These are phyloP conservation scores for Xylaria grammica DNA, from an alignment of 495 filamentous ascomycete species.

Conservation along the genomic window DNA sequence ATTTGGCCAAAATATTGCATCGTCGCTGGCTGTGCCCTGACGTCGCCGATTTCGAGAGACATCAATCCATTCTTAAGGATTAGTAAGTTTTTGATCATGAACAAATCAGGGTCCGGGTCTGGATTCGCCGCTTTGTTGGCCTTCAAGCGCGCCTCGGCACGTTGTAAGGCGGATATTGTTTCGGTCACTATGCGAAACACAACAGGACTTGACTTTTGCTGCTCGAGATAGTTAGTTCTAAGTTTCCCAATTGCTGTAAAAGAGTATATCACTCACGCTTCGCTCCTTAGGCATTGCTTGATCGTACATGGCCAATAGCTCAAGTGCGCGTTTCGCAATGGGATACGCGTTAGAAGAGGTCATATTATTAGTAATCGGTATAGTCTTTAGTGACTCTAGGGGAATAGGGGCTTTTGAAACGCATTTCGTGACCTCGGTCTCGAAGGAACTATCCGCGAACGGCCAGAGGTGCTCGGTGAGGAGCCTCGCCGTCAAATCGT, in stretches of 20 bases:
- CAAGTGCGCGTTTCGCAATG: slow-evolving; percentile 76
- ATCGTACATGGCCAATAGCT: slow-evolving; percentile 84
- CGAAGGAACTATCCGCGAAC: slow-evolving; percentile 54
- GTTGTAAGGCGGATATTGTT: slow-evolving; percentile 52
- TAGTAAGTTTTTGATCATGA: slow-evolving; percentile 89
- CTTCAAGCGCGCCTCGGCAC: slow-evolving; percentile 57
- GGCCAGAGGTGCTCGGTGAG: slow-evolving; percentile 59
- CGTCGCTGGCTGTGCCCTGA: slow-evolving; percentile 66
- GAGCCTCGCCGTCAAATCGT: slow-evolving; percentile 64
- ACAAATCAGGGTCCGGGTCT: slow-evolving; percentile 73
- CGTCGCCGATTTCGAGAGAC: slow-evolving; percentile 89
- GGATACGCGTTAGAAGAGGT: slow-evolving; percentile 64
- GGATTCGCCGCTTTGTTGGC: slow-evolving; percentile 50
- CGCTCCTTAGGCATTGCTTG: slow-evolving; percentile 65
- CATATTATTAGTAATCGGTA: slow-evolving; percentile 44
- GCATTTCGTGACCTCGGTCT: slow-evolving; percentile 56
- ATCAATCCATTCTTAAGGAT: slow-evolving; percentile 90
- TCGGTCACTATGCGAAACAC: slow-evolving; percentile 53
- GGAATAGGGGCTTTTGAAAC: slow-evolving; percentile 51
- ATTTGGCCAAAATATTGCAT: slow-evolving; percentile 74
- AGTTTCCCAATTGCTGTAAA: slow-evolving; percentile 2
- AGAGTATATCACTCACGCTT: slow-evolving; percentile 64
- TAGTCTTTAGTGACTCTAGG: slow-evolving; percentile 49
- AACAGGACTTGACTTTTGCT: slow-evolving; percentile 56
- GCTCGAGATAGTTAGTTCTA: slow-evolving; percentile 50